phyloP scores from a whole-genome alignment of 2,329 filamentous ascomycete species.

The Cladosporium sp. region DNA sequence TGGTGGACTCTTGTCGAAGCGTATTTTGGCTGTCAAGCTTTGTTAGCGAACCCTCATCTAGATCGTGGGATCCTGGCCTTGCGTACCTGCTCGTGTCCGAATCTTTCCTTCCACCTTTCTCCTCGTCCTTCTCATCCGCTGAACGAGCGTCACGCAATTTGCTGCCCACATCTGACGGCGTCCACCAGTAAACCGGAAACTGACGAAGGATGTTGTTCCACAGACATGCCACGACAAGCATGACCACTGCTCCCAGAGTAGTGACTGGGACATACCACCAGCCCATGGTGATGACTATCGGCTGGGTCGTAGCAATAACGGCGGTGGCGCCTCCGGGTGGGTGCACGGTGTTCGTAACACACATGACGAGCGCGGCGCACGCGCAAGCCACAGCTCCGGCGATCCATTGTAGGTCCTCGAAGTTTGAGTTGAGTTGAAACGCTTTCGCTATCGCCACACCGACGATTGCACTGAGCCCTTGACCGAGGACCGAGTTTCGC shows the following conservation, averaged over 20 bases:
- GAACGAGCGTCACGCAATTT: slow-evolving; percentile 21
- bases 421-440: slow-evolving; percentile 36
- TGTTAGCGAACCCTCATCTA: neutral
- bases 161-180: slow-evolving; percentile 32
- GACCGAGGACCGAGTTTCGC: slow-evolving; percentile 41
- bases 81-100: slow-evolving; percentile 18
- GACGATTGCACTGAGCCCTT: slow-evolving; percentile 39
- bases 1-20: slow-evolving; percentile 3
- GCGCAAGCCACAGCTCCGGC: slow-evolving; percentile 40
- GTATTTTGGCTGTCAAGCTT: neutral
- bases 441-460: slow-evolving; percentile 41
- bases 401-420: slow-evolving; percentile 37
- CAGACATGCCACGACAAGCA: slow-evolving; percentile 37
- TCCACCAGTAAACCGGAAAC: slow-evolving; percentile 47
- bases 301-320: slow-evolving; percentile 38
- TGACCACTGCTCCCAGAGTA: slow-evolving; percentile 36
- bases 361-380: slow-evolving; percentile 39
- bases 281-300: slow-evolving; percentile 37
- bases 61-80: neutral
- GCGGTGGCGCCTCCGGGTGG: slow-evolving; percentile 47
- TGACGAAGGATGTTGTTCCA: slow-evolving; percentile 43
- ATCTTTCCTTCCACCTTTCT: slow-evolving; percentile 11
- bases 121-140: slow-evolving; percentile 14
- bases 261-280: slow-evolving; percentile 42
- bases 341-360: slow-evolving; percentile 42